Evolutionary conservation across 2,329 filamentous ascomycete genomes (phyloP).

Genomic region (Calonectria hongkongensis): DNA sequence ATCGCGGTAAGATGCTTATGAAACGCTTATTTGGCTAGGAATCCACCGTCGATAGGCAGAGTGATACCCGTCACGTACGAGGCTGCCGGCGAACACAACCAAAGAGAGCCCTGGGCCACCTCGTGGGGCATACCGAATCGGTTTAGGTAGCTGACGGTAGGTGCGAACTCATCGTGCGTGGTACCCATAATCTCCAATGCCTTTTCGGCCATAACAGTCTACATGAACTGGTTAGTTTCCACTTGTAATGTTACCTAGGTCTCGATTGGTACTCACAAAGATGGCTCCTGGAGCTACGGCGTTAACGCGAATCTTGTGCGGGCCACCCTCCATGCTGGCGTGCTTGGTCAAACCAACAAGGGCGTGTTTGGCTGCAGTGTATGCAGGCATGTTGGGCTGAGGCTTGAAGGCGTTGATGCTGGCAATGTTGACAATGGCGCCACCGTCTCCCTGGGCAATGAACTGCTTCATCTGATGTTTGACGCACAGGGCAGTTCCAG

Average conservation of each 20-base stretch:
- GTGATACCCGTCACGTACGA: conserved; percentile 43
- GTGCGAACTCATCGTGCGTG: conserved; percentile 47
- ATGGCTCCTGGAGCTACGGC: conserved; percentile 47
- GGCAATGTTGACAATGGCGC: conserved; percentile 67
- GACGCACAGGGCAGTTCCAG: conserved; percentile 48
- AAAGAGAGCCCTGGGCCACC: conserved; percentile 43
- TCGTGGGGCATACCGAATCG: conserved; percentile 44
- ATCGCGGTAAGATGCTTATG: neutral
- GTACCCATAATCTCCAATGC: conserved; percentile 47
- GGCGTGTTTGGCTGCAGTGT: conserved; percentile 61
- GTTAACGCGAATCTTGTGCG: conserved; percentile 48
- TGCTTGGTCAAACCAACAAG: conserved; percentile 63
- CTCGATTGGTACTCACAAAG: conserved; percentile 39
- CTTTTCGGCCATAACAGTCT: conserved; percentile 45
- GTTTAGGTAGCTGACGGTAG: conserved; percentile 42
- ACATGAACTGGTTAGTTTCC: conserved; percentile 13
- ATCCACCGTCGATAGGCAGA: conserved; percentile 41
- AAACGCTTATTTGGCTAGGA: conserved; percentile 34
- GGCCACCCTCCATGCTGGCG: conserved; percentile 62
- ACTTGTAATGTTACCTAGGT: neutral
- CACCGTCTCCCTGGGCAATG: conserved; percentile 54
- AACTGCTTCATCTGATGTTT: conserved; percentile 50
- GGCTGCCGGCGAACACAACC: conserved; percentile 38
- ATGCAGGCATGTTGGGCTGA: conserved; percentile 56
- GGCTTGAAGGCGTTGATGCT: conserved; percentile 57